phyloP scores from a whole-genome alignment of 441 rosid genomes.

The Mallotus repandus region DNA sequence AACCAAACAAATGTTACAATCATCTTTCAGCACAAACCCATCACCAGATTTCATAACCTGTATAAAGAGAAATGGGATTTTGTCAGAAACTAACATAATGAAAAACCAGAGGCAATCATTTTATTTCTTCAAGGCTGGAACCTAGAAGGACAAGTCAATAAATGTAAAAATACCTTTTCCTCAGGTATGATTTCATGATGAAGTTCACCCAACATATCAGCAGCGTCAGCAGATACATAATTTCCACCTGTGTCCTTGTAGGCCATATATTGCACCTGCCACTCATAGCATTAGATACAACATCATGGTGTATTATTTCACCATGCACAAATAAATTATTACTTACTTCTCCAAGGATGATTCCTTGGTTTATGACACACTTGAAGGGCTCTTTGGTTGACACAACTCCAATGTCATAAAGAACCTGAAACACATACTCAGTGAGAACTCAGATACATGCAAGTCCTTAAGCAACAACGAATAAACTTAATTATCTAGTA shows the following conservation, averaged over 20 bases:
- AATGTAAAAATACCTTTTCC: slow-evolving; percentile 53
- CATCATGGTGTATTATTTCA: slow-evolving; percentile 5
- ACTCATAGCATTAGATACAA: slow-evolving; percentile 31
- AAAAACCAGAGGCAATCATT: neutral
- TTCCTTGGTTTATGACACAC: slow-evolving; percentile 97
- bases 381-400: slow-evolving; percentile 95
- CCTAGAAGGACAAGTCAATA: neutral
- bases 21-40: slow-evolving; percentile 66
- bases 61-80: slow-evolving; percentile 16
- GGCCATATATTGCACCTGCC: slow-evolving; percentile 86
- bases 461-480: neutral
- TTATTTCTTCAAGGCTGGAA: neutral
- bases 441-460: slow-evolving; percentile 6
- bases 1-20: slow-evolving; percentile 53
- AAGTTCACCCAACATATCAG: slow-evolving; percentile 41
- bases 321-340: slow-evolving; percentile 12
- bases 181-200: slow-evolving; percentile 63
- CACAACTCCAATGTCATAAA: slow-evolving; percentile 87
- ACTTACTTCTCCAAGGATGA: slow-evolving; percentile 95
- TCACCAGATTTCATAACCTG: slow-evolving; percentile 85
- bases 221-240: slow-evolving; percentile 65
- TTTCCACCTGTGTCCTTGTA: slow-evolving; percentile 70
- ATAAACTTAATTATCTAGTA: slow-evolving; percentile 5
- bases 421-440: slow-evolving; percentile 52
- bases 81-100: slow-evolving; percentile 15